Percentiles rank a stretch among this genome's conserved stretches.
phyloP scores from a whole-genome alignment of 2,329 filamentous ascomycete species.

The Alternaria panax region DNA sequence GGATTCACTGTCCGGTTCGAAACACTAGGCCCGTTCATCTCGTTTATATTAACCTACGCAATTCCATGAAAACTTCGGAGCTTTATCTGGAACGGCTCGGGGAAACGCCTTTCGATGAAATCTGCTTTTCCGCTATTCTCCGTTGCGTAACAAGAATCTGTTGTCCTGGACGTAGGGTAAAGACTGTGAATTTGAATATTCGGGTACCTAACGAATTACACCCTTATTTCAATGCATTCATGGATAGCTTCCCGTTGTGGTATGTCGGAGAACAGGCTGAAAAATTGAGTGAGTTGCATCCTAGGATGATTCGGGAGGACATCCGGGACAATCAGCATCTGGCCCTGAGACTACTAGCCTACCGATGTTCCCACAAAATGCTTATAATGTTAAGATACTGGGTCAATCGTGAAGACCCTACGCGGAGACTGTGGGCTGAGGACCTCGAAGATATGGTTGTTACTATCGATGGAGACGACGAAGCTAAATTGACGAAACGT shows the following conservation, averaged over 20 bases:
- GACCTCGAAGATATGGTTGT: background rate
- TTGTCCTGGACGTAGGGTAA: background rate
- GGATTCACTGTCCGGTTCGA: background rate
- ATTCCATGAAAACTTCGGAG: background rate
- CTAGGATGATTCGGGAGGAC: background rate
- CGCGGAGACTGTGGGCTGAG: rapidly evolving
- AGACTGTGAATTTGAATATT: background rate
- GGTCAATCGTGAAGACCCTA: background rate
- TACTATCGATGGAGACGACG: background rate
- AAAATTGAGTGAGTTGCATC: background rate
- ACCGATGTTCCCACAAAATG: too few species aligned
- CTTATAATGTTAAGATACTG: too few species aligned
- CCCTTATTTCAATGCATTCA: rapidly evolving
- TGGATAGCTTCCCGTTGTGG: too few species aligned
- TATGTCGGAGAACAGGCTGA: background rate
- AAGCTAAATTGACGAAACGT: rapidly evolving
- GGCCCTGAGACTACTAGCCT: background rate
- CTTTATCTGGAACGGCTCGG: background rate
- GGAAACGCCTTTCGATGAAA: background rate
- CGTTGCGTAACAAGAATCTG: background rate
- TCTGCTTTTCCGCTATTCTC: background rate
- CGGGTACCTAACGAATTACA: rapidly evolving
- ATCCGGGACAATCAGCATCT: too few species aligned
- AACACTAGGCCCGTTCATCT: background rate
- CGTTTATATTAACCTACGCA: background rate